Evolutionary conservation across 768 basidiomycete species (phyloP), one percentile per base, ranked within the genome.

Genomic region (Boletus coccyginus): DNA sequence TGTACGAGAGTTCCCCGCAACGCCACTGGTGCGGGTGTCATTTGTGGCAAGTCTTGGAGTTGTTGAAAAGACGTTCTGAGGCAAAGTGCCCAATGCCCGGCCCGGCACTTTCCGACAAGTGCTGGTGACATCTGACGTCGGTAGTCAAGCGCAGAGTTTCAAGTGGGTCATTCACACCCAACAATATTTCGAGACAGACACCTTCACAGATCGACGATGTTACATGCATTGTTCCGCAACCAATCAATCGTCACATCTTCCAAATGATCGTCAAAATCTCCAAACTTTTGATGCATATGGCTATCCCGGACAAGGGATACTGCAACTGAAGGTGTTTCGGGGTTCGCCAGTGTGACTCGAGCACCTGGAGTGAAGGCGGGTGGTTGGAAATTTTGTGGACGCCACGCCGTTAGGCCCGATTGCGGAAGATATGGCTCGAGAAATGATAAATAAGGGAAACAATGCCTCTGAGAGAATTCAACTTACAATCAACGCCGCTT

Each of bases 221-320:
- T 64, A 68, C 73, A 76, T 51, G 56, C 67, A 24, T 46, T 59
- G 45, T 83, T 81, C 47, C 66, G 67, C 57, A 83, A 59, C 79
- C 80, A 81, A 55, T 81, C 79, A 54, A 75, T 70, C 41, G 68
- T 80, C 46, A 85, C 84, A 68, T 90, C 84, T 70, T 90, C 90
- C 45, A 92, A 69, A 71, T 92, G 87, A 61, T 92, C 90, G 55
- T 92, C 90, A 58, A 92, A 92, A 68, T 92, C 90, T 5, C 85
- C 86, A 55, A 92, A 85, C 46, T 78, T 74, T 55, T 77, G 72
- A 54, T 87, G 84, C 50, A 77, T 68, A n/a, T 73, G 74, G 41
- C 73, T 66, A 43, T 84, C 78, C 39, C 74, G 76, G 16, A 87
- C 82, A 1, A 83, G 72, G 5, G 69, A 62, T 14, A 82, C 66